Percentiles rank a stretch among this genome's conserved stretches.
phyloP scores from a whole-genome alignment of 441 rosid genomes.

The Pelargonium myrrhifolium region DNA sequence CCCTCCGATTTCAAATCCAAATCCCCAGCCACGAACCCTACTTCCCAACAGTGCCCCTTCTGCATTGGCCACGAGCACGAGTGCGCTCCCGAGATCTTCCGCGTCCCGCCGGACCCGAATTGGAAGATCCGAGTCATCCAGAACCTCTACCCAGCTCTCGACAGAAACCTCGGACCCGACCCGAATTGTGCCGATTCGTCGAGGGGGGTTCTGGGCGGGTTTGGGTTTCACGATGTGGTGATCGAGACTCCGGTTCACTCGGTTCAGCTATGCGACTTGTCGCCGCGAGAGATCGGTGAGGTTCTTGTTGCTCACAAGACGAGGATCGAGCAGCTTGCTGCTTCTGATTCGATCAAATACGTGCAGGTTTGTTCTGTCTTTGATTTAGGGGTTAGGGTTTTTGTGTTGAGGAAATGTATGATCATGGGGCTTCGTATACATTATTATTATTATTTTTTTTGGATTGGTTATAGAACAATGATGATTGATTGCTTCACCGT shows the following conservation, averaged over 20 bases:
- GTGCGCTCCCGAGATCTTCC: constrained; percentile 82
- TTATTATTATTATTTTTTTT: too few relatives aligned
- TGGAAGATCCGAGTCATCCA: constrained; percentile 79
- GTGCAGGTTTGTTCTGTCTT: constrained; percentile 38
- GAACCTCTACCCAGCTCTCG: constrained; percentile 74
- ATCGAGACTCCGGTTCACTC: constrained; percentile 70
- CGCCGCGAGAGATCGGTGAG: constrained; percentile 41
- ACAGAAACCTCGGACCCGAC: constrained; percentile 36
- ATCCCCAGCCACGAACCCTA: constrained; percentile 29
- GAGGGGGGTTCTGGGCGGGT: constrained; percentile 32
- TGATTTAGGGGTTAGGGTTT: not conserved
- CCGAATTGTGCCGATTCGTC: not conserved
- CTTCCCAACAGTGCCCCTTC: constrained; percentile 50
- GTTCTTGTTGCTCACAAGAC: constrained; percentile 55
- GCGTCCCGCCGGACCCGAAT: constrained; percentile 44
- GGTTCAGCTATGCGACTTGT: constrained; percentile 45
- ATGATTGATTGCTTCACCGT: too few relatives aligned
- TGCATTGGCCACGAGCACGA: constrained; percentile 75
- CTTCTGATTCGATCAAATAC: constrained; percentile 46
- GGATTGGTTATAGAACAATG: too few relatives aligned
- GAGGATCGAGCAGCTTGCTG: constrained; percentile 57
- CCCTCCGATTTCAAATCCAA: too few relatives aligned
- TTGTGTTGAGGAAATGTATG: not conserved
- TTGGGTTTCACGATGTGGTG: constrained; percentile 82
- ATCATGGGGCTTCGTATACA: too few relatives aligned